Conservation (phyloP, 164 flowering plant species). For the Umbellularia californica region DNA sequence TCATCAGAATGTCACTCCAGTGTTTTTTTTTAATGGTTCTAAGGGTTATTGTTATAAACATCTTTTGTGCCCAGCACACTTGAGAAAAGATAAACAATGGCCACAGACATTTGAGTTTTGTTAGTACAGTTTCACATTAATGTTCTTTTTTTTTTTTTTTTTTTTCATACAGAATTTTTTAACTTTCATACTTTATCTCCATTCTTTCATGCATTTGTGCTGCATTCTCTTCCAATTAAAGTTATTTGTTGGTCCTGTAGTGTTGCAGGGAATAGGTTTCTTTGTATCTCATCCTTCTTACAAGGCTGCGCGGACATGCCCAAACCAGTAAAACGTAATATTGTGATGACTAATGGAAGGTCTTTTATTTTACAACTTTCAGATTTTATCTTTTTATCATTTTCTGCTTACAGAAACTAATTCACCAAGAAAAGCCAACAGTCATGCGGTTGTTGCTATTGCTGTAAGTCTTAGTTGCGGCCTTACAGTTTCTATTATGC, state of each 20-base stretch:
- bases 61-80: not conserved
- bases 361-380: constrained; percentile 3
- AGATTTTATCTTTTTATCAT: constrained; percentile 8
- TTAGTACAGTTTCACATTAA: not conserved
- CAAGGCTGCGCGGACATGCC: constrained; percentile 40
- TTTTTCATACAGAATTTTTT: not conserved
- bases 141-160: not conserved
- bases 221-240: not conserved
- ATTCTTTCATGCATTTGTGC: not conserved
- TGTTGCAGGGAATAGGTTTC: constrained; percentile 73
- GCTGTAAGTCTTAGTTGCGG: constrained; percentile 53
- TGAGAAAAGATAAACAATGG: not conserved
- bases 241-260: constrained; percentile 30
- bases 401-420: constrained; percentile 41
- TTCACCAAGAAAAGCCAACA: constrained; percentile 24
- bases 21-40: too few relatives aligned
- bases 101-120: not conserved
- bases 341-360: not conserved
- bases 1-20: not conserved
- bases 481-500: constrained; percentile 43
- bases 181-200: not conserved
- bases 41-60: too few relatives aligned
- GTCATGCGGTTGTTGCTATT: constrained; percentile 45
- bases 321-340: constrained; percentile 54
- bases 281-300: constrained; percentile 53